Evolutionary conservation across 768 basidiomycete species (phyloP).

Genomic region (Leccinum imitatum): DNA sequence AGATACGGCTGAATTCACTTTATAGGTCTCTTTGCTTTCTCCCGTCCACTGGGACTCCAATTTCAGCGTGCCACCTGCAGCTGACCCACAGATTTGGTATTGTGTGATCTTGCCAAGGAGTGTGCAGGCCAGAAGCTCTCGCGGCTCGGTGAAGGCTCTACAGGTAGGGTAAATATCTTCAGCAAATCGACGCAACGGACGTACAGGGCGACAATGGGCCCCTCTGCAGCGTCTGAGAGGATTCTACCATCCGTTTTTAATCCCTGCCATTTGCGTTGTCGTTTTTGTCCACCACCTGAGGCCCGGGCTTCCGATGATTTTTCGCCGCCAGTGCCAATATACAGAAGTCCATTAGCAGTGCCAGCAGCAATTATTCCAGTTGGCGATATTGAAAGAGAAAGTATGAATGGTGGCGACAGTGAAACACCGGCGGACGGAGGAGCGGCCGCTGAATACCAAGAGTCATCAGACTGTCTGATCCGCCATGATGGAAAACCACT

Average conservation of each 20-base stretch:
- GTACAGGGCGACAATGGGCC: conserved; percentile 73
- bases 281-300: conserved; percentile 44
- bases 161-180: conserved; percentile 1
- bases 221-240: conserved; percentile 57
- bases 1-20: conserved; percentile 63
- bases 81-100: conserved; percentile 45
- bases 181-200: conserved; percentile 17
- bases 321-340: conserved; percentile 68
- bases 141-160: conserved; percentile 52
- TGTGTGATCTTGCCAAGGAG: conserved; percentile 57
- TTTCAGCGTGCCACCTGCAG: conserved; percentile 37
- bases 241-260: conserved; percentile 47
- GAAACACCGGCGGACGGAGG: conserved; percentile 48
- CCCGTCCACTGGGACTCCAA: conserved; percentile 48
- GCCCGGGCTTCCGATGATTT: conserved; percentile 31
- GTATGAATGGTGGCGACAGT: conserved; percentile 74
- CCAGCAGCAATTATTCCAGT: conserved; percentile 65
- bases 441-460: conserved; percentile 33
- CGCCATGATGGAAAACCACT: conserved; percentile 11
- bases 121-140: conserved; percentile 54
- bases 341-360: conserved; percentile 73
- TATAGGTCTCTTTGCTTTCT: conserved; percentile 45
- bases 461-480: not conserved
- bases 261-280: conserved; percentile 72
- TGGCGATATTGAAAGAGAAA: conserved; percentile 57